A percentile compares a stretch with the other conserved stretches of the same genome.
These are phyloP conservation scores for Solanum bukasovii DNA, from an alignment of 257 asterid genomes.

Conservation along the genomic window DNA sequence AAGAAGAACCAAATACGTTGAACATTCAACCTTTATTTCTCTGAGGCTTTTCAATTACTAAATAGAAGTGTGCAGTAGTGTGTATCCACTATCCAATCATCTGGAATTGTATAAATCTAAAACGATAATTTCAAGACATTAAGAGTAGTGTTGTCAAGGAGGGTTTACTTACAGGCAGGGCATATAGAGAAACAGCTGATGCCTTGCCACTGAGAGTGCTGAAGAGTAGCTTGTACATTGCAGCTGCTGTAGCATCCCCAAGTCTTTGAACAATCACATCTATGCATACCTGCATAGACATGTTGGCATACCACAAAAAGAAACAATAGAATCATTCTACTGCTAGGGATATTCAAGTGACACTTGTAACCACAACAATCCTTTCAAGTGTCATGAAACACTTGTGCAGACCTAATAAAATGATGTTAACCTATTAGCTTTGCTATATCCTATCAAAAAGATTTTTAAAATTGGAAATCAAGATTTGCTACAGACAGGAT, in stretches of 20 bases:
- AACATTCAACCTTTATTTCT: neutral
- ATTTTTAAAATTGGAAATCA: neutral
- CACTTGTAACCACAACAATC: neutral
- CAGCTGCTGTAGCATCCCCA: slow-evolving; percentile 97
- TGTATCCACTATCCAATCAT: neutral
- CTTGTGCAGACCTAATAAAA: neutral
- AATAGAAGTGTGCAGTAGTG: neutral
- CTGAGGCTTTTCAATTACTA: neutral
- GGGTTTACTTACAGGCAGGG: slow-evolving; percentile 60
- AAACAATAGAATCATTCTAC: neutral
- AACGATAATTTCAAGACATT: neutral
- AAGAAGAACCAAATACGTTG: neutral
- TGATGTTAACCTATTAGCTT: neutral
- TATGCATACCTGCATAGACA: slow-evolving; percentile 62
- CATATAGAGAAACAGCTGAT: slow-evolving; percentile 56
- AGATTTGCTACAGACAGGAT: neutral
- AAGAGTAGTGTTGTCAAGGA: neutral
- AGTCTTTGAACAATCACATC: slow-evolving; percentile 95
- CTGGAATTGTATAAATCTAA: neutral
- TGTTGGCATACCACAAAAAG: neutral
- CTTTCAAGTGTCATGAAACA: neutral
- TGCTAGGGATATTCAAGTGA: neutral
- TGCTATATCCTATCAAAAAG: neutral
- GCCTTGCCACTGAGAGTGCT: slow-evolving; percentile 49
- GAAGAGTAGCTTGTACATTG: slow-evolving; percentile 72